A percentile compares a stretch with the other conserved stretches of the same genome.
Conservation (phyloP, 106 monocot species). For the Narthecium ossifragum region DNA sequence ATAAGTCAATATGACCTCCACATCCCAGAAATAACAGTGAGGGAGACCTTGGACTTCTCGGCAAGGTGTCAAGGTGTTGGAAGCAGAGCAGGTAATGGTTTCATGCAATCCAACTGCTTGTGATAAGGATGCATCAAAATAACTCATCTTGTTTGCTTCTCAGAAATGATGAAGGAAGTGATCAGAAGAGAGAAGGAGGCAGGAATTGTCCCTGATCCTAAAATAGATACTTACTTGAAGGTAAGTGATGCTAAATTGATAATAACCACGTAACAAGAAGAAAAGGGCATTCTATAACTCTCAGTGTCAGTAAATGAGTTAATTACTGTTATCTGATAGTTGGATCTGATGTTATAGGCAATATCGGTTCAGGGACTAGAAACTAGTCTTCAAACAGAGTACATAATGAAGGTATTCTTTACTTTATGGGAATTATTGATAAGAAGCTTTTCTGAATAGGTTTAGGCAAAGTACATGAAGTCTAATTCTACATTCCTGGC, state of each 20-base stretch:
- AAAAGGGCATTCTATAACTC: background rate
- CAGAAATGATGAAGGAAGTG: conserved; percentile 89
- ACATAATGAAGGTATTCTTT: conserved; percentile 69
- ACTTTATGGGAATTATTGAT: too few relatives aligned
- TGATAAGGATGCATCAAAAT: background rate
- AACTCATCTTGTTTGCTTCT: background rate
- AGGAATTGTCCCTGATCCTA: conserved; percentile 61
- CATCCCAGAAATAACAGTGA: conserved; percentile 75
- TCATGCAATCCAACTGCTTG: background rate
- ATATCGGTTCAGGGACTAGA: conserved; percentile 67
- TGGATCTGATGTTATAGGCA: conserved; percentile 38
- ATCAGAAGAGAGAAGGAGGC: conserved; percentile 50
- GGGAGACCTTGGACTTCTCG: conserved; percentile 68
- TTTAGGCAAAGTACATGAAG: background rate
- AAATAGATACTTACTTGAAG: conserved; percentile 88
- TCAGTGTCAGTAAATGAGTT: background rate
- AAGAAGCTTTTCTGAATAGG: too few relatives aligned
- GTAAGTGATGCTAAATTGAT: conserved; percentile 15
- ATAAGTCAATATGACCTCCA: conserved; percentile 71
- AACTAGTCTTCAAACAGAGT: conserved; percentile 82
- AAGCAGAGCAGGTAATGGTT: conserved; percentile 50
- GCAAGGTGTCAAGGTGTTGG: conserved; percentile 82
- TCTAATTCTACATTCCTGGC: too few relatives aligned
- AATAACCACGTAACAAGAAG: too few relatives aligned
- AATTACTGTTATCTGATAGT: background rate